Evolutionary conservation across 73 alveolate species (phyloP), one percentile per base, ranked within the genome.

Genomic region (Paramecium bursaria): DNA sequence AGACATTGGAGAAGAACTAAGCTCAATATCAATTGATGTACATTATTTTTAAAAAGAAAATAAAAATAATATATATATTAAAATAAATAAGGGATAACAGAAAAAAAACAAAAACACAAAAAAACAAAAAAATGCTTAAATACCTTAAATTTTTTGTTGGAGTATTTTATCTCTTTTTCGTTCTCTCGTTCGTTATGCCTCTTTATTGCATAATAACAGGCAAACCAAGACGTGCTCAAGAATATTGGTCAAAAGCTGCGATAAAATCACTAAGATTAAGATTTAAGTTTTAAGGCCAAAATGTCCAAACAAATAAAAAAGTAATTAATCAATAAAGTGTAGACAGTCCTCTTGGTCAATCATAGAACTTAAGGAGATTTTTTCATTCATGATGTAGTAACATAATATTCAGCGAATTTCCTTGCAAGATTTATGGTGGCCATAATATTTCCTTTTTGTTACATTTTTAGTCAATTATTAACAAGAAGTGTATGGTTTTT

Each of bases 1-100:
- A 95, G 98, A 95, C 90, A 93, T 87, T 95, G 98, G 98, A 95
- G 98, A 95, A 95, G 98, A 95, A 95, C 98, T 46, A 95, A 95
- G 95, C 94, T 95, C 27, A 86, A 86, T 82, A 88, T 91, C 92
- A 53, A 79, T 55, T 79, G 89, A 79, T 67, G n/a, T n/a, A n/a
- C n/a, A n/a, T n/a, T n/a, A n/a, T n/a, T n/a, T n/a, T n/a, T n/a
- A n/a, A n/a, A n/a, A n/a, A n/a, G n/a, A n/a, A n/a, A n/a, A n/a
- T n/a, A n/a, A n/a, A n/a, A n/a, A n/a, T n/a, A n/a, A n/a, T n/a
- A n/a, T n/a, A n/a, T n/a, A n/a, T n/a, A n/a, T n/a, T n/a, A n/a
- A n/a, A n/a, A n/a, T n/a, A n/a, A n/a, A n/a, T n/a, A n/a, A n/a
- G n/a, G n/a, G n/a, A n/a, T n/a, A n/a, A n/a, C n/a, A n/a, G n/a